A percentile compares a stretch with the other conserved stretches of the same genome.
Conservation (phyloP, 768 basidiomycete genomes). For the Gloeostereum incarnatum region DNA sequence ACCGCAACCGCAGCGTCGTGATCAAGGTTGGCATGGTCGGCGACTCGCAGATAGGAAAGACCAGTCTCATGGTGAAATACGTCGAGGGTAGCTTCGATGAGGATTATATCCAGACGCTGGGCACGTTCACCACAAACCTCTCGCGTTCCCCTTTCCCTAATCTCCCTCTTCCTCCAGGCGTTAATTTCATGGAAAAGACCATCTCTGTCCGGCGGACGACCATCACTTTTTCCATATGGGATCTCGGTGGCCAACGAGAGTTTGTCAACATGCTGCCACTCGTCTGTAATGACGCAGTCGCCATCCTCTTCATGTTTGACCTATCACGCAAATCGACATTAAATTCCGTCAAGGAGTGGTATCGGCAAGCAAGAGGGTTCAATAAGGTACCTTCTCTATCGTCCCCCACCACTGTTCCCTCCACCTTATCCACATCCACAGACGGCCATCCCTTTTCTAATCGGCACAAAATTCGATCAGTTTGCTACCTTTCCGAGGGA, state of each 20-base stretch:
- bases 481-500: conserved; percentile 94
- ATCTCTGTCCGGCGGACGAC: conserved; percentile 97
- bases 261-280: conserved; percentile 99
- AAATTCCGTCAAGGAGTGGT: conserved; percentile 99
- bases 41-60: conserved; percentile 99
- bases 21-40: conserved; percentile 99
- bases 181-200: conserved; percentile 99
- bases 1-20: conserved; percentile 53
- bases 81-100: conserved; percentile 98
- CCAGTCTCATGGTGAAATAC: conserved; percentile 99
- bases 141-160: conserved; percentile 5
- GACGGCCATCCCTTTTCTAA: conserved; percentile 98
- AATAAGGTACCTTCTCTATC: conserved; percentile 66
- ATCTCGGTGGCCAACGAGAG: conserved; percentile 93
- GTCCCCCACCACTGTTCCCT: background rate
- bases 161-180: conserved; percentile 41
- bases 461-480: conserved; percentile 97
- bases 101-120: conserved; percentile 99
- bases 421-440: conserved; percentile 18
- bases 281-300: conserved; percentile 99
- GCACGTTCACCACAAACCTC: conserved; percentile 29
- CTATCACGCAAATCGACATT: conserved; percentile 94
- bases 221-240: conserved; percentile 99
- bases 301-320: conserved; percentile 99
- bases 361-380: conserved; percentile 96